phyloP scores from a whole-genome alignment of 2,329 filamentous ascomycete genomes.

The Dactylellina haptotyla region DNA sequence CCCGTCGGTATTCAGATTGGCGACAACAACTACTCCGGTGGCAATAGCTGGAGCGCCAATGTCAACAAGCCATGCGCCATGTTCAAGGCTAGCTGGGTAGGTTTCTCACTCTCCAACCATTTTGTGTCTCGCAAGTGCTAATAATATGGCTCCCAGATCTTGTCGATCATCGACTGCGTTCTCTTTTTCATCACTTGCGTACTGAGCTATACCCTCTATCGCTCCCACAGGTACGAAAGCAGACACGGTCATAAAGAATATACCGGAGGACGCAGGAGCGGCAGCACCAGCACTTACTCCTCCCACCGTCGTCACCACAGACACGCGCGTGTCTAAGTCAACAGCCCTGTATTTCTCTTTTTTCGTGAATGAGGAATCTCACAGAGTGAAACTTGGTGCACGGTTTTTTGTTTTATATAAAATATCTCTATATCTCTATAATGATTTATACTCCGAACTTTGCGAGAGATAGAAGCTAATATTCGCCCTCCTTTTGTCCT shows the following conservation, averaged over 20 bases:
- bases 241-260: constrained; percentile 52
- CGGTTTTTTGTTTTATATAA: not conserved
- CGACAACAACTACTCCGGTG: constrained; percentile 68
- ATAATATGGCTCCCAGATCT: constrained; percentile 19
- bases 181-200: constrained; percentile 82
- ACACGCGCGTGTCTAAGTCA: constrained; percentile 45
- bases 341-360: not conserved
- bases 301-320: constrained; percentile 49
- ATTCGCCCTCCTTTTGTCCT: not conserved
- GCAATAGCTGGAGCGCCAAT: constrained; percentile 67
- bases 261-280: constrained; percentile 48
- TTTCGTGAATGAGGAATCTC: not conserved
- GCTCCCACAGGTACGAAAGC: constrained; percentile 46
- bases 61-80: constrained; percentile 84
- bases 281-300: constrained; percentile 51
- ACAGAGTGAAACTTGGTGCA: constrained; percentile 16
- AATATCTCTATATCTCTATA: constrained; percentile 3
- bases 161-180: constrained; percentile 80
- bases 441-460: constrained; percentile 3
- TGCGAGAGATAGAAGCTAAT: constrained; percentile 36
- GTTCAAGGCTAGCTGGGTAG: constrained; percentile 87
- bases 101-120: constrained; percentile 65
- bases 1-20: constrained; percentile 68
- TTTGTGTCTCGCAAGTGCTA: not conserved
- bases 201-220: constrained; percentile 69